Conservation (phyloP, 1,139 yeast genomes). For the Hemisphaericaspora subhashii region DNA sequence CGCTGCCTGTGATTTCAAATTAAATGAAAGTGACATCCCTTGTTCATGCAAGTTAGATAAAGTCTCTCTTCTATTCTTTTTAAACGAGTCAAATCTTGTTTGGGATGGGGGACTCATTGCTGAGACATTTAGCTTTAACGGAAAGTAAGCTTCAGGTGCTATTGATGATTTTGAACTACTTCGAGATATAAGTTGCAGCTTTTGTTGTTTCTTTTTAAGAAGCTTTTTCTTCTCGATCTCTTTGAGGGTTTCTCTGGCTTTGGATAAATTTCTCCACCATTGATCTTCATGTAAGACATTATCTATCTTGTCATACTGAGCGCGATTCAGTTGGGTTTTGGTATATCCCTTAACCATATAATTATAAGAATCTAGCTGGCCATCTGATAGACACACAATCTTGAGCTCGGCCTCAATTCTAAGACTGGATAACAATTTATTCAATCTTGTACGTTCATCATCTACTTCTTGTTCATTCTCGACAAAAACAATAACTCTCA, state of each 20-base stretch:
- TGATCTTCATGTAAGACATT: slow-evolving; percentile 36
- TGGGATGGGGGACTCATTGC: slow-evolving; percentile 16
- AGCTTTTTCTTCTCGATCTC: slow-evolving; percentile 33
- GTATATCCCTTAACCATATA: slow-evolving; percentile 69
- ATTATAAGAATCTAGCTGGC: slow-evolving; percentile 64
- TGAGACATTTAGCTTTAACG: slow-evolving; percentile 26
- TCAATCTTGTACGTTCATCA: slow-evolving; percentile 66
- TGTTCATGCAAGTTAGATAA: slow-evolving; percentile 63
- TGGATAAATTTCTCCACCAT: slow-evolving; percentile 69
- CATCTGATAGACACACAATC: slow-evolving; percentile 66
- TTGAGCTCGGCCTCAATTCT: slow-evolving; percentile 79
- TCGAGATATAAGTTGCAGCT: background rate
- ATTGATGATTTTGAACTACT: slow-evolving; percentile 12
- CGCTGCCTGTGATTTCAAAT: slow-evolving; percentile 59
- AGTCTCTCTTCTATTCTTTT: slow-evolving; percentile 43
- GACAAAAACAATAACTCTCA: slow-evolving; percentile 87
- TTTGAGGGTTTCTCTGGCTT: slow-evolving; percentile 49
- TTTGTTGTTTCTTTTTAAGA: slow-evolving; percentile 14
- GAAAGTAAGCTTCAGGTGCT: slow-evolving; percentile 18
- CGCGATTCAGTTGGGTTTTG: slow-evolving; percentile 27
- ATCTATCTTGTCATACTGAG: slow-evolving; percentile 33
- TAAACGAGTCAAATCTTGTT: slow-evolving; percentile 19
- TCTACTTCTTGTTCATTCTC: slow-evolving; percentile 68
- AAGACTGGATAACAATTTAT: slow-evolving; percentile 63
- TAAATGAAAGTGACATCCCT: slow-evolving; percentile 66